Conservation (phyloP, 1,284 basidiomycete genomes). For the Tilletia setariae region DNA sequence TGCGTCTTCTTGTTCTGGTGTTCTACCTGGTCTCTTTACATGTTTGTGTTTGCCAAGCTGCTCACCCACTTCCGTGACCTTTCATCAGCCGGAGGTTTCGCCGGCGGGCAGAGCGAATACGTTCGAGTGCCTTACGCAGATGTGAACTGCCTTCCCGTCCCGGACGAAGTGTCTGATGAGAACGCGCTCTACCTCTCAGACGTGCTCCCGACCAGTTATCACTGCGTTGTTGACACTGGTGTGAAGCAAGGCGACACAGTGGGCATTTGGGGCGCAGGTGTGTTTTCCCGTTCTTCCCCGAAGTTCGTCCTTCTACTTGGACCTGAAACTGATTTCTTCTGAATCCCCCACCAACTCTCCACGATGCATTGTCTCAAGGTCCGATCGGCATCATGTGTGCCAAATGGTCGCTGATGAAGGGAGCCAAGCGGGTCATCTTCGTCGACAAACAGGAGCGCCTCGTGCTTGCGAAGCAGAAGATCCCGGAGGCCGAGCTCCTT, state of each 20-base stretch:
- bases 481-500: not conserved
- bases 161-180: constrained; percentile 54
- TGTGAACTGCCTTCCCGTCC: constrained; percentile 69
- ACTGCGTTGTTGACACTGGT: constrained; percentile 68
- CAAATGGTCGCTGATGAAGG: not conserved
- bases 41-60: not conserved
- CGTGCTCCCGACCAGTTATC: constrained; percentile 71
- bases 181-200: constrained; percentile 66
- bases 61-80: not conserved
- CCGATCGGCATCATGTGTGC: not conserved
- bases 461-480: constrained; percentile 8
- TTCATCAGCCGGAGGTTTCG: not conserved
- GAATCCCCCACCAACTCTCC: too few relatives aligned
- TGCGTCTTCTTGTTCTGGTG: constrained; percentile 60
- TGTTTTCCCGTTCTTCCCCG: too few relatives aligned
- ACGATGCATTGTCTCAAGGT: too few relatives aligned
- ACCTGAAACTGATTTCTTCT: too few relatives aligned
- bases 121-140: constrained; percentile 59
- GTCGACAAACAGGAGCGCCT: constrained; percentile 4
- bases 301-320: too few relatives aligned
- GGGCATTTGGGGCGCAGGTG: constrained; percentile 65
- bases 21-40: constrained; percentile 58
- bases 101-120: not conserved
- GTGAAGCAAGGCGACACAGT: constrained; percentile 67
- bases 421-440: constrained; percentile 6